phyloP scores from a whole-genome alignment of 1,284 basidiomycete species.

The Trametes pubescens region DNA sequence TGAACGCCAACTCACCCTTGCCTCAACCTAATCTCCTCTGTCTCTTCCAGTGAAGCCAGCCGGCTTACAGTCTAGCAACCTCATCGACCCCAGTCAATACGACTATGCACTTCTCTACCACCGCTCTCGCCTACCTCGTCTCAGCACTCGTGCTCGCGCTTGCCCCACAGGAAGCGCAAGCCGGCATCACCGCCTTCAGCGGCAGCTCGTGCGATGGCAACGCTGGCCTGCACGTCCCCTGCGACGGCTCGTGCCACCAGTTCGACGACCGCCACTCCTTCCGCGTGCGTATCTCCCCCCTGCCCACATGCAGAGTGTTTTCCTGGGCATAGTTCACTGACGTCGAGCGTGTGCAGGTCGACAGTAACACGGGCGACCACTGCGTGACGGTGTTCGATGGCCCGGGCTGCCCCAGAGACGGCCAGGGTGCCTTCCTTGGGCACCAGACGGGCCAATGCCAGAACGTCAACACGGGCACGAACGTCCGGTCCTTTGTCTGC shows the following conservation, averaged over 20 bases:
- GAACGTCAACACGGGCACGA: constrained; percentile 1
- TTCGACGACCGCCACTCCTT: not conserved
- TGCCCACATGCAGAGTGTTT: not conserved
- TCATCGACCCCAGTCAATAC: not conserved
- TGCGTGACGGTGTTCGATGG: not conserved
- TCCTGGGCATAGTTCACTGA: not conserved
- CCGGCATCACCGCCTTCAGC: not conserved
- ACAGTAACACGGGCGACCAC: not conserved
- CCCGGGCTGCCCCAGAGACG: not conserved
- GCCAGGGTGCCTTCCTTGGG: not conserved
- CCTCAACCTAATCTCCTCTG: too few species aligned
- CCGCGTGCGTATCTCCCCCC: not conserved
- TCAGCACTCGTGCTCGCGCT: not conserved
- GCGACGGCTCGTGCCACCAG: not conserved
- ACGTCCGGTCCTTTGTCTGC: not conserved
- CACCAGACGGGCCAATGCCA: not conserved
- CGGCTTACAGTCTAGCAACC: too few species aligned
- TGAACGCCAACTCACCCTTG: too few species aligned
- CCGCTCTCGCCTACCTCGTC: not conserved
- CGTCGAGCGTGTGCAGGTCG: not conserved
- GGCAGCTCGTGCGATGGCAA: not conserved
- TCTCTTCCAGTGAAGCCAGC: too few species aligned
- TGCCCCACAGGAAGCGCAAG: not conserved
- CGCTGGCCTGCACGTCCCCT: not conserved
- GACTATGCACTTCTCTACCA: not conserved